phyloP scores from a whole-genome alignment of 2,329 filamentous ascomycete species.

The Allantophomopsis lycopodina region DNA sequence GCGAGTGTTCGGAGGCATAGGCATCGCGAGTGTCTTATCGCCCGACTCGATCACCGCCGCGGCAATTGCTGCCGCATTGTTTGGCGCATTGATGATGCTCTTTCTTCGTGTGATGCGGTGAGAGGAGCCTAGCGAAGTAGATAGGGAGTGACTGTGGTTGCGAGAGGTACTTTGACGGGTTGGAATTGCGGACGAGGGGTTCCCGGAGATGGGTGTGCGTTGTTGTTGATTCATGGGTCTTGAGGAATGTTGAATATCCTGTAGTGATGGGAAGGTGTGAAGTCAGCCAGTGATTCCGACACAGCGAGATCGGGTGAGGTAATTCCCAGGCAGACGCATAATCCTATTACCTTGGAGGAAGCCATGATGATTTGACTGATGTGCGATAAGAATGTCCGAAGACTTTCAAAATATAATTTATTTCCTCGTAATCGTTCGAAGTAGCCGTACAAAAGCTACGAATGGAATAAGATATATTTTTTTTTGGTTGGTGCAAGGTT shows the following conservation, averaged over 20 bases:
- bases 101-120: constrained; percentile 87
- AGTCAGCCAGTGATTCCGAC: constrained; percentile 20
- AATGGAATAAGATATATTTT: too few relatives aligned
- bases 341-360: constrained; percentile 41
- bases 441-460: too few relatives aligned
- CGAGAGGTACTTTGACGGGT: constrained; percentile 27
- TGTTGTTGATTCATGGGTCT: constrained; percentile 52
- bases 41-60: constrained; percentile 54
- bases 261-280: constrained; percentile 17
- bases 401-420: too few relatives aligned
- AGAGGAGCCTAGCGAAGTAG: constrained; percentile 63
- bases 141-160: constrained; percentile 70
- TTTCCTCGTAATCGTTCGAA: too few relatives aligned
- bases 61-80: constrained; percentile 63
- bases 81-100: constrained; percentile 65
- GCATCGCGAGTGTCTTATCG: constrained; percentile 43
- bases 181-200: constrained; percentile 35
- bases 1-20: constrained; percentile 26
- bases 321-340: not conserved
- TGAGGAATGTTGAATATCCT: constrained; percentile 53
- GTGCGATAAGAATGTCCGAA: too few relatives aligned
- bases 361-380: constrained; percentile 26
- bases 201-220: constrained; percentile 37
- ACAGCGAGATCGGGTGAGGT: constrained; percentile 8
- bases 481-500: too few relatives aligned